Percentiles rank a stretch among this genome's conserved stretches.
phyloP scores from a whole-genome alignment of 2,329 filamentous ascomycete genomes.

The Monosporascus sp. region DNA sequence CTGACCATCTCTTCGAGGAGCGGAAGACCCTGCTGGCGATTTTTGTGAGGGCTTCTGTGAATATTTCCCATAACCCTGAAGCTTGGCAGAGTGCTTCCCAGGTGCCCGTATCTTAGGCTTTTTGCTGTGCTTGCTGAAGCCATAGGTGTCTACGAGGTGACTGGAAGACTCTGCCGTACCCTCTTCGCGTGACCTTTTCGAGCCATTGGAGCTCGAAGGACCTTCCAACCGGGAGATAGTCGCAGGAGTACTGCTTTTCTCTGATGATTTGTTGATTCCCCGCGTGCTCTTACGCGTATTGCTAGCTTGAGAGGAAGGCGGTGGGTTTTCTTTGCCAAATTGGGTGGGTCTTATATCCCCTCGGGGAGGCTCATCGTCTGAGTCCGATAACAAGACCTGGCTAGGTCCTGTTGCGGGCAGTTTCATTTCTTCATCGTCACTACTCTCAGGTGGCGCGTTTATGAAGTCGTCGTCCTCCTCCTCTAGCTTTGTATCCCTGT shows the following conservation, averaged over 20 bases:
- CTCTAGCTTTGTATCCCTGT: conserved; percentile 3
- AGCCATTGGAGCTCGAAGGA: conserved; percentile 14
- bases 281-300: conserved; percentile 2
- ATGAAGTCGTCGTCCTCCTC: conserved; percentile 17
- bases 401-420: neutral
- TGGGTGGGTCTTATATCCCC: conserved; percentile 29
- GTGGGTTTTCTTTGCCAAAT: conserved; percentile 18
- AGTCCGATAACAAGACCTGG: conserved; percentile 8
- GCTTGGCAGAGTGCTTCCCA: conserved; percentile 10
- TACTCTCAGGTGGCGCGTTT: conserved; percentile 18
- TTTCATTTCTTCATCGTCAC: conserved; percentile 17
- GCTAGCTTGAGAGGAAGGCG: conserved; percentile 1
- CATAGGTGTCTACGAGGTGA: conserved; percentile 9
- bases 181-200: conserved; percentile 18
- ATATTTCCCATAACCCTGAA: conserved; percentile 8
- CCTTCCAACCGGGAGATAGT: conserved; percentile 5
- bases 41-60: conserved; percentile 12
- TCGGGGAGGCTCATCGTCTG: conserved; percentile 16
- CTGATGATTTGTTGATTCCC: conserved; percentile 1
- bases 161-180: neutral
- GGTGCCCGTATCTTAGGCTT: conserved; percentile 2
- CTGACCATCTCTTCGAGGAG: conserved; percentile 8
- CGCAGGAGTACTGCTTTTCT: neutral
- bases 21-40: conserved; percentile 6
- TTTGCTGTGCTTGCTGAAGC: conserved; percentile 7